Evolutionary conservation across 371 early-diverging fungal genomes (phyloP), one percentile per base, ranked within the genome.

Genomic region (Actinomucor elegans): DNA sequence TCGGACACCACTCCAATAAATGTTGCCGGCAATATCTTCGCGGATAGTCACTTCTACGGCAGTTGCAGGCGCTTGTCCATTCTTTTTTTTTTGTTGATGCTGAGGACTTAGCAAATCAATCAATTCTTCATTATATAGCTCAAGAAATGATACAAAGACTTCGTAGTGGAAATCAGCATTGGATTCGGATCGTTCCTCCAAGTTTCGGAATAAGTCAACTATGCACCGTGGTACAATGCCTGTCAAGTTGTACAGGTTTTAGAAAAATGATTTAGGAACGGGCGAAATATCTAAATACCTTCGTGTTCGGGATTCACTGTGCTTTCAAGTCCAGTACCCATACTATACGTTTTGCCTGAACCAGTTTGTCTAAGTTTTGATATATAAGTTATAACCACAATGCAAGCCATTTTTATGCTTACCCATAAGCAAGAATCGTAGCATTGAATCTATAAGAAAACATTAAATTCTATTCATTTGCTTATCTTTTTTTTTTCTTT

Each of bases 121-220:
- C 5, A 97, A 75, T 53, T 94, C 94, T 77, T 99, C 99, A 71
- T 99, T 99, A 79, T 99, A 98, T 24, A 99, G 73, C 69, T 99
- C 99, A n/a, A 97, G 59, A 67, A 91, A 96, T 41, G 93, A 86
- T 8, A 88, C 84, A 35, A 61, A 79, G 23, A 90, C 81, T 57
- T 85, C 79, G 50, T 83, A 87, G 10, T 80, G 75, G 55, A 71
- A 84, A 8, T 69, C 59, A 12, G 66, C 63, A 29, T 75, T 65
- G 32, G 80, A 48, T 40, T 57, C 70, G 64, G 67, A 69, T 36
- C 71, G 67, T 24, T 44, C 52, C 36, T 72, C 43, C 40, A 85
- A 50, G 11, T 59, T 55, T 24, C 55, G 46, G 52, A 78, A 94
- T 18, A 96, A 77, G 38, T 76, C 69, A 34, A 77, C 53, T 44